Evolutionary conservation across 768 basidiomycete genomes (phyloP).

Genomic region (Rhodotorula graminis): DNA sequence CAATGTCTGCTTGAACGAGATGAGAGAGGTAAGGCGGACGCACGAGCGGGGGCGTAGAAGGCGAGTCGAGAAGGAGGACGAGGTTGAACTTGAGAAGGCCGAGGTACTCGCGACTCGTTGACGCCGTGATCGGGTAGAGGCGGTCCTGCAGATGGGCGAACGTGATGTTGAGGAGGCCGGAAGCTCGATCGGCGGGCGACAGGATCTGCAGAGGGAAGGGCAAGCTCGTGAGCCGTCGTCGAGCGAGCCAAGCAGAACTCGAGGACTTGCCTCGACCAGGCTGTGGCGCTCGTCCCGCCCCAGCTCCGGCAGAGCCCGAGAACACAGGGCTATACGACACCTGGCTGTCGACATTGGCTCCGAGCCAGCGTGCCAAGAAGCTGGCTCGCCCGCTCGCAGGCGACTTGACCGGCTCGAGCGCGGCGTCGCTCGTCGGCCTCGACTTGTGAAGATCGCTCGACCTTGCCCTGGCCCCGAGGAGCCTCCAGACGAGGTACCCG

Average conservation of each 20-base stretch:
- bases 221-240: no score
- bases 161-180: no score
- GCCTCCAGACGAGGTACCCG: neutral
- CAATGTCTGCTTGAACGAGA: no score
- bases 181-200: no score
- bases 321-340: slow-evolving; percentile 7
- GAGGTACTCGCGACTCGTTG: no score
- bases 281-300: no score
- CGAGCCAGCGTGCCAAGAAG: slow-evolving; percentile 14
- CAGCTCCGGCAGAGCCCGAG: neutral
- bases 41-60: neutral
- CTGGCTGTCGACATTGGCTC: neutral
- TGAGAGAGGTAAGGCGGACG: neutral
- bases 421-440: neutral
- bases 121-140: no score
- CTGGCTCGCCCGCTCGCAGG: neutral
- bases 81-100: neutral
- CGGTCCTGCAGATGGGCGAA: no score
- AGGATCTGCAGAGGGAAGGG: no score
- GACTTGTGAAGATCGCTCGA: no score
- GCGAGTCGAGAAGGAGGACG: neutral
- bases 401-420: neutral
- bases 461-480: no score
- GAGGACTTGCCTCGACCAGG: neutral
- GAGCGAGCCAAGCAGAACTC: no score